A percentile compares a stretch with the other conserved stretches of the same genome.
Evolutionary conservation across 345 rosid genomes (phyloP).

Genomic region (Ceriops tagal): DNA sequence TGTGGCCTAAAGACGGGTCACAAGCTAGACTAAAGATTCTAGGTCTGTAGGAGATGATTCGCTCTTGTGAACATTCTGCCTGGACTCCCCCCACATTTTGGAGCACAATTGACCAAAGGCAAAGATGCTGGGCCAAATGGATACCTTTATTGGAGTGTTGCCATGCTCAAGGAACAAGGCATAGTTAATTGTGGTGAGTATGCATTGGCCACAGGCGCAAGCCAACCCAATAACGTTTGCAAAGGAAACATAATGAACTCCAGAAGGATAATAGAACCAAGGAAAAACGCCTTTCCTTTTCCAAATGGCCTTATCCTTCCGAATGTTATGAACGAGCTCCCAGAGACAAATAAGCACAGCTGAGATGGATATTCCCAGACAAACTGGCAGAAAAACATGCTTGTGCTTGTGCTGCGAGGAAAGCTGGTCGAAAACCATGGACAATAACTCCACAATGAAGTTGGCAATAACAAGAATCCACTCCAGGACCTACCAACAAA

Average conservation of each 20-base stretch:
- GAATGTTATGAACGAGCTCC: neutral
- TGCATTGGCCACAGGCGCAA: constrained; percentile 1
- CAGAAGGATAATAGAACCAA: constrained; percentile 12
- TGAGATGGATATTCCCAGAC: constrained; percentile 1
- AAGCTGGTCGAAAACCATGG: constrained; percentile 1
- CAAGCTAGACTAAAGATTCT: no score
- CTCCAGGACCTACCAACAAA: constrained; percentile 1
- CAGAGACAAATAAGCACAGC: constrained; percentile 2
- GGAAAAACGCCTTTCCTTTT: neutral
- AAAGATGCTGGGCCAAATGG: neutral
- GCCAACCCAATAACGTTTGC: neutral
- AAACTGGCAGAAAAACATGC: neutral
- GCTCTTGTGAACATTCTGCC: neutral
- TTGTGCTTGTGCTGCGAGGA: neutral
- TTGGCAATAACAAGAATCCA: neutral
- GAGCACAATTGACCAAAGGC: constrained; percentile 2
- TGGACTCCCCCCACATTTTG: neutral
- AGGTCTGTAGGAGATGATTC: no score
- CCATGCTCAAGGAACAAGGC: neutral
- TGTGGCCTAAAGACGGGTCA: no score
- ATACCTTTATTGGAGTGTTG: neutral
- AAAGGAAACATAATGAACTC: neutral
- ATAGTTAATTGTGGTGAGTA: constrained; percentile 1
- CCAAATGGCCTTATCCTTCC: neutral
- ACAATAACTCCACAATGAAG: neutral